Percentiles rank a stretch among this genome's conserved stretches.
Evolutionary conservation across 768 basidiomycete genomes (phyloP).

Genomic region (Nevesoporus exiguus): DNA sequence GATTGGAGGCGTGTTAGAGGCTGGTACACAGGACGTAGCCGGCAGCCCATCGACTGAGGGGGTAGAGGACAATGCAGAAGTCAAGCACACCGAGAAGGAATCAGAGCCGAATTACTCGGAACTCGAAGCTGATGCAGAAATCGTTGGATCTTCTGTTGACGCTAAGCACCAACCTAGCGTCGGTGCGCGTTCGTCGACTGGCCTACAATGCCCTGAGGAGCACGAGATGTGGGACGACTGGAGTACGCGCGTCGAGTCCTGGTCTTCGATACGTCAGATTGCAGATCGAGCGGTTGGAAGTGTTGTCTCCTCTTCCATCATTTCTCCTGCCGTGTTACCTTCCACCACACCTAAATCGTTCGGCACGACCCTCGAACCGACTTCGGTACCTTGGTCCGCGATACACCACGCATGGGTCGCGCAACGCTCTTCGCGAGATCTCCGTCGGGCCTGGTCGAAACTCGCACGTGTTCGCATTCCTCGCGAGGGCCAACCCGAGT

Average conservation of each 20-base stretch:
- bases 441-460: conserved; percentile 61
- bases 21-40: not conserved
- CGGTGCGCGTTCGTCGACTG: not conserved
- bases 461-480: conserved; percentile 39
- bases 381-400: conserved; percentile 62
- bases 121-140: conserved; percentile 17
- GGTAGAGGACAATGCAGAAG: conserved; percentile 2
- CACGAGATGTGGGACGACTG: conserved; percentile 56
- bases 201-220: conserved; percentile 17
- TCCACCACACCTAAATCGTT: conserved; percentile 20
- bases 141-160: conserved; percentile 16
- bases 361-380: conserved; percentile 39
- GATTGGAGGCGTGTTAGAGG: conserved; percentile 63
- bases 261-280: conserved; percentile 67
- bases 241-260: conserved; percentile 65
- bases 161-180: conserved; percentile 2
- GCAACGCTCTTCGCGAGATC: conserved; percentile 45
- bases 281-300: conserved; percentile 75
- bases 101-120: conserved; percentile 9
- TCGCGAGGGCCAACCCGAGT: conserved; percentile 36
- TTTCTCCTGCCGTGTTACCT: conserved; percentile 8
- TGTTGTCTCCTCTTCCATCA: conserved; percentile 40
- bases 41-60: not conserved
- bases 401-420: conserved; percentile 65
- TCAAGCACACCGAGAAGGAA: conserved; percentile 3